Evolutionary conservation across 225 moss, liverwort and hornwort genomes (phyloP), one percentile per base, ranked within the genome.

Genomic region (Lunularia cruciata): DNA sequence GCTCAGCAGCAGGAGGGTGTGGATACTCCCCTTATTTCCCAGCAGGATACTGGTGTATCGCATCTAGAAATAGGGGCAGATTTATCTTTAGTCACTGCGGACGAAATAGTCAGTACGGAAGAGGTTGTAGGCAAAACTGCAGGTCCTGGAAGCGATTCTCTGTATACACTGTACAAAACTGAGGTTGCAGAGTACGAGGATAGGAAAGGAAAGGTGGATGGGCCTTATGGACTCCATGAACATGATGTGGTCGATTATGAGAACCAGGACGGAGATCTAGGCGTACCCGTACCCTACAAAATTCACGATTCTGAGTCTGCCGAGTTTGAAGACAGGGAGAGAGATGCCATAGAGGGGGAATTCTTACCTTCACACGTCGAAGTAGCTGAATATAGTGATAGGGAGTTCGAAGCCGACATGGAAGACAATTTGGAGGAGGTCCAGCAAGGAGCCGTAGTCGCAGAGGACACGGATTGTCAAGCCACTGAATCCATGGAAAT

Each of bases 301-400:
- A 35, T 35, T 19, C 20, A 35, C 35, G 37, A 33, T 34, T 67
- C 36, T 22, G 60, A 46, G 33, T 30, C 23, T 71, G 32, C 48
- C 18, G 48, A 71, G 32, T 45, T 51, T 32, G 28, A 16, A 47
- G 71, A 55, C 10, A 56, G 53, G 54, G 60, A 46, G 59, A 70
- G 27, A 47, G 69, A 58, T 63, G 51, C 54, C 23, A 31, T 39
- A 14, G 59, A 45, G 25, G 70, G 67, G 37, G 73, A 77, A 40
- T 81, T 70, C 46, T 15, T 66, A 19, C 65, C 67, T 20, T 62
- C 60, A 8, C 71, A 77, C 63, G 77, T 71, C 38, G 82, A 82
- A 36, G 82, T 82, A 38, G 82, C 82, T 8, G 82, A 82, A 68
- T 82, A 82, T 46, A 82, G 82, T 68, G 82, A 82, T 60, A 74